phyloP scores from a whole-genome alignment of 768 basidiomycete genomes.

The Sistotremastrum suecicum region DNA sequence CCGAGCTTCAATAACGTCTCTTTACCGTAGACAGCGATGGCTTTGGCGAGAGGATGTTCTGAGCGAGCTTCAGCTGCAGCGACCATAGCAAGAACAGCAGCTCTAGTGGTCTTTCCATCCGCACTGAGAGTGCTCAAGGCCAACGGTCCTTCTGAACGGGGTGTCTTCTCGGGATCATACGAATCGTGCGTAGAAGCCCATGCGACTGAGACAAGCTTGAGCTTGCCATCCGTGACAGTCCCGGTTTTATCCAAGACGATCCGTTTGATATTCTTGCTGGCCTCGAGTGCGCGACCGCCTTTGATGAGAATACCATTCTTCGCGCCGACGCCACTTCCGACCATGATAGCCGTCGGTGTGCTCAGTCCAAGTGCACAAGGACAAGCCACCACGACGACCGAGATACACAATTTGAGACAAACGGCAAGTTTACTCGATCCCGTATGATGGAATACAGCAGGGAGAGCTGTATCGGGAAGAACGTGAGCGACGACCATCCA shows the following conservation, averaged over 20 bases:
- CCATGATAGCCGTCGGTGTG: slow-evolving; percentile 98
- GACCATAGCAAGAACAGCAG: slow-evolving; percentile 64
- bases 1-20: slow-evolving; percentile 33
- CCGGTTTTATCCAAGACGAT: slow-evolving; percentile 96
- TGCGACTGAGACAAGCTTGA: slow-evolving; percentile 58
- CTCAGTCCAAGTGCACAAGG: slow-evolving; percentile 94
- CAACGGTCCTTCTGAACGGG: slow-evolving; percentile 11
- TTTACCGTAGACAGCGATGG: slow-evolving; percentile 74
- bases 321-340: slow-evolving; percentile 94
- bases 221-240: slow-evolving; percentile 90
- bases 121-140: slow-evolving; percentile 24
- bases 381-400: slow-evolving; percentile 95
- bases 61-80: slow-evolving; percentile 81
- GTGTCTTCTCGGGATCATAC: slow-evolving; percentile 10
- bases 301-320: slow-evolving; percentile 97
- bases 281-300: slow-evolving; percentile 88
- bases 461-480: slow-evolving; percentile 44
- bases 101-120: slow-evolving; percentile 47
- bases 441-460: slow-evolving; percentile 70
- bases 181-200: slow-evolving; percentile 46
- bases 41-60: slow-evolving; percentile 93
- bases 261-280: slow-evolving; percentile 65
- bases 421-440: slow-evolving; percentile 80
- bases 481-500: slow-evolving; percentile 71
- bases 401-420: slow-evolving; percentile 94